Evolutionary conservation across 2,329 filamentous ascomycete genomes (phyloP).

Genomic region (Exserohilum rostratum): DNA sequence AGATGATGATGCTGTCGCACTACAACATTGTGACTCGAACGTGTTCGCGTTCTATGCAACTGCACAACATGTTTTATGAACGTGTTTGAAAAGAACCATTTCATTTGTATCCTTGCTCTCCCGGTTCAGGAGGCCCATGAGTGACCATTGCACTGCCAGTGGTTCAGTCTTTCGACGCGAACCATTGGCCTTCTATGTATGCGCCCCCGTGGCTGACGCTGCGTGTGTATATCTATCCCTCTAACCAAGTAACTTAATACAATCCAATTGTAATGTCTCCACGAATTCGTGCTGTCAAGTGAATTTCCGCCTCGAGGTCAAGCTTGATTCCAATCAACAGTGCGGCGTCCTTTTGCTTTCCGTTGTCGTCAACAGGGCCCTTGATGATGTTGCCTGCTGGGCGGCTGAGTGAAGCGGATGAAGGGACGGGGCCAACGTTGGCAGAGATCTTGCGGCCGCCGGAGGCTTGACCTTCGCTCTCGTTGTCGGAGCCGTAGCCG

Average conservation of each 20-base stretch:
- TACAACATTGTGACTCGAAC: neutral
- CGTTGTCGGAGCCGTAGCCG: slow-evolving; percentile 47
- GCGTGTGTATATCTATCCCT: neutral
- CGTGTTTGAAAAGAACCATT: neutral
- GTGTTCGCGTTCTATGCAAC: neutral
- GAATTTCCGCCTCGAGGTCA: slow-evolving; percentile 67
- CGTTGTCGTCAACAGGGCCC: slow-evolving; percentile 63
- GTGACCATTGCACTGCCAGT: neutral
- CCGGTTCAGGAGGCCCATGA: too few relatives aligned
- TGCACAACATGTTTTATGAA: neutral
- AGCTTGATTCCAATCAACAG: slow-evolving; percentile 68
- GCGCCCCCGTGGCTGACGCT: neutral
- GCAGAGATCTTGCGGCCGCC: slow-evolving; percentile 45
- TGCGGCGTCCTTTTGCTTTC: slow-evolving; percentile 63
- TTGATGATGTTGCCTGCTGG: slow-evolving; percentile 57
- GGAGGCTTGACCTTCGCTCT: slow-evolving; percentile 49
- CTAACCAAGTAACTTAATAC: slow-evolving; percentile 51
- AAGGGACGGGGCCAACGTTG: slow-evolving; percentile 42
- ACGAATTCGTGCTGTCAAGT: slow-evolving; percentile 64
- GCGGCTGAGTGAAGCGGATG: slow-evolving; percentile 48
- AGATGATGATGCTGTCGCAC: neutral
- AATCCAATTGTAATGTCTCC: slow-evolving; percentile 67
- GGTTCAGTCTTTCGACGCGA: neutral
- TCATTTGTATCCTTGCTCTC: neutral
- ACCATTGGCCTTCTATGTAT: neutral